Evolutionary conservation across 2,329 filamentous ascomycete species (phyloP), one percentile per base, ranked within the genome.

Genomic region (Colletotrichum kahawae): DNA sequence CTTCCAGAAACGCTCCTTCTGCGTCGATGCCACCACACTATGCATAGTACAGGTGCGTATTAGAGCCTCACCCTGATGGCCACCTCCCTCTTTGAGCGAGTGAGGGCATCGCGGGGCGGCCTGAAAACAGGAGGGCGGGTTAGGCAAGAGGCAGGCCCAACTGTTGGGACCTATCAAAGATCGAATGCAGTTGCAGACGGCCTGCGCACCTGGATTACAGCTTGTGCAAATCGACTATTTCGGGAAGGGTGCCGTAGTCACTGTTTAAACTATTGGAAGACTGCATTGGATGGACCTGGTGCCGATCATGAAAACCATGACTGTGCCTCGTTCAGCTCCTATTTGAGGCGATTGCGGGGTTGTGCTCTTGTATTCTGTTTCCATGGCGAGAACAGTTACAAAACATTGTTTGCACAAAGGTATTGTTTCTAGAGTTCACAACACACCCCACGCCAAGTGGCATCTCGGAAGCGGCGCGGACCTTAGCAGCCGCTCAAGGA

Each of bases 11-110:
- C 14, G 43, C 36, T 60, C 10, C 29, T 38, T 29, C 24, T 14
- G 7, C n/a, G 18, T 14, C 5, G 18, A 33, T 60, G 31, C 13
- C 29, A 60, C 57, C 57, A 27, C 54, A 51, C n/a, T 21, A 51
- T 51, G 43, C 43, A 21, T 51, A 51, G 54, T 21, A 36, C 31
- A 14, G 12, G n/a, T 36, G 31, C 31, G 14, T 16, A 8, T 12
- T 13, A 24, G 73, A 75, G 69, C 56, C 73, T 59, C 38, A 59
- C 33, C 69, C 51, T 48, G 69, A 68, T 68, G 43, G 16, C 5
- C 69, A 68, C 69, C 70, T 73, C 56, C 69, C 34, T 68, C 4
- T 72, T 75, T 43, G 56, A 68, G 70, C n/a, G 48, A 48, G 27
- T 9, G 9, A 36, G 7, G 18, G 4, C 31, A 57, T 60, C 51